Conservation (phyloP, 2,329 filamentous ascomycete genomes). For the Colletotrichum paranaense region DNA sequence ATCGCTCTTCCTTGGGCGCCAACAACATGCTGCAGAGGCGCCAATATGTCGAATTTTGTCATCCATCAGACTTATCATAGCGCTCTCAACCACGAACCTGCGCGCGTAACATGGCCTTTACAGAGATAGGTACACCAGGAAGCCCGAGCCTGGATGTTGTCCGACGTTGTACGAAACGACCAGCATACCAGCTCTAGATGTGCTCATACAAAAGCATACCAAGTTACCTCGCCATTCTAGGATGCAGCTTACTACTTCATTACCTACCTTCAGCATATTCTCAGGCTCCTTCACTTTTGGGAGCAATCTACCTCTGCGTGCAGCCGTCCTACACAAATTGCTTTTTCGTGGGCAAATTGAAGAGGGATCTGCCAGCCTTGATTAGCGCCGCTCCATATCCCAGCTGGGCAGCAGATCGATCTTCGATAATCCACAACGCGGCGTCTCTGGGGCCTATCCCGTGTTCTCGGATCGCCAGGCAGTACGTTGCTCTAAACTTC, state of each 20-base stretch:
- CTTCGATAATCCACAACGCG: background rate
- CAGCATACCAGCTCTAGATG: background rate
- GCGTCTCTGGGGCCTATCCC: background rate
- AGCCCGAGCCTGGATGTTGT: background rate
- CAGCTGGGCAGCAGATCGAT: slow-evolving; percentile 7
- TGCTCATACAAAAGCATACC: background rate
- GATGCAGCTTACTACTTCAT: background rate
- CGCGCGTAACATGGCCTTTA: background rate
- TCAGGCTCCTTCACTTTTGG: too few species aligned
- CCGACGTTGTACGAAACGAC: background rate
- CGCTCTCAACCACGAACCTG: background rate
- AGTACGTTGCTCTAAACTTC: background rate
- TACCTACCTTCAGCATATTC: too few species aligned
- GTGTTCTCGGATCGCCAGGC: slow-evolving; percentile 2
- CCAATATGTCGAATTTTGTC: background rate
- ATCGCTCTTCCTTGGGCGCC: background rate
- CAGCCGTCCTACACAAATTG: background rate
- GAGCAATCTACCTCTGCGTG: background rate
- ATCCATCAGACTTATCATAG: background rate
- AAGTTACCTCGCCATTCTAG: background rate
- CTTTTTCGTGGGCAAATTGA: background rate
- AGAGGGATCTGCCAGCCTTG: background rate
- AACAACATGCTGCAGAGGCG: background rate
- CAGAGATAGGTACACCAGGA: too few species aligned
- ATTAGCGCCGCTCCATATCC: slow-evolving; percentile 1